Evolutionary conservation across 306 rosid species (phyloP).

Genomic region (Styphnolobium japonicum): DNA sequence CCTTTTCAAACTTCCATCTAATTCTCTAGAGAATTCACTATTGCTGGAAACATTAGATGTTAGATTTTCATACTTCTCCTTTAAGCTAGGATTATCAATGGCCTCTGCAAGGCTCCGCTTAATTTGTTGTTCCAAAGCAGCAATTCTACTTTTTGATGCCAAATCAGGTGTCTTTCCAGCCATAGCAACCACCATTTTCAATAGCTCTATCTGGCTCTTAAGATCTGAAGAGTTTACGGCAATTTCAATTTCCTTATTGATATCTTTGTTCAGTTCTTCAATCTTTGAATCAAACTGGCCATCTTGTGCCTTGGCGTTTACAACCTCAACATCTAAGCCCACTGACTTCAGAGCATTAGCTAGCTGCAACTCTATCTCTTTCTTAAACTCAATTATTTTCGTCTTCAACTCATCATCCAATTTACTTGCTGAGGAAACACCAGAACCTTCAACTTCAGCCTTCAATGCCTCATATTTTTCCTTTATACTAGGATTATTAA

Average conservation of each 20-base stretch:
- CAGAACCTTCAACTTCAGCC: conserved; percentile 56
- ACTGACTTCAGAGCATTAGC: conserved; percentile 52
- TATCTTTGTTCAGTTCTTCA: conserved; percentile 53
- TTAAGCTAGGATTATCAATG: conserved; percentile 55
- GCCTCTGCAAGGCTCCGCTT: conserved; percentile 59
- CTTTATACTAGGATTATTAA: conserved; percentile 52
- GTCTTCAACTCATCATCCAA: conserved; percentile 60
- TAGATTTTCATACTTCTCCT: conserved; percentile 64
- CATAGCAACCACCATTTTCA: conserved; percentile 69
- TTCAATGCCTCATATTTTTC: conserved; percentile 51
- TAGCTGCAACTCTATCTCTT: conserved; percentile 59
- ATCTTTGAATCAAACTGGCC: conserved; percentile 37
- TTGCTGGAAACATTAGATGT: conserved; percentile 45
- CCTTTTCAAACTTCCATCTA: conserved; percentile 36
- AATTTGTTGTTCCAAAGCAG: conserved; percentile 62
- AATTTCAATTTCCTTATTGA: conserved; percentile 49
- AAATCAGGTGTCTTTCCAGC: conserved; percentile 58
- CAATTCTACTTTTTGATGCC: conserved; percentile 59
- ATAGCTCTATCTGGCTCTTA: conserved; percentile 57
- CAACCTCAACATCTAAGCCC: conserved; percentile 54
- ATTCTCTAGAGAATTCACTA: conserved; percentile 36
- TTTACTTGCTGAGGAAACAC: conserved; percentile 41
- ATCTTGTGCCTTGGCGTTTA: conserved; percentile 33
- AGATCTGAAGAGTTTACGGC: conserved; percentile 50
- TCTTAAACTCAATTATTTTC: conserved; percentile 47